phyloP scores from a whole-genome alignment of 305 asterid genomes.

The Andrographis paniculata region DNA sequence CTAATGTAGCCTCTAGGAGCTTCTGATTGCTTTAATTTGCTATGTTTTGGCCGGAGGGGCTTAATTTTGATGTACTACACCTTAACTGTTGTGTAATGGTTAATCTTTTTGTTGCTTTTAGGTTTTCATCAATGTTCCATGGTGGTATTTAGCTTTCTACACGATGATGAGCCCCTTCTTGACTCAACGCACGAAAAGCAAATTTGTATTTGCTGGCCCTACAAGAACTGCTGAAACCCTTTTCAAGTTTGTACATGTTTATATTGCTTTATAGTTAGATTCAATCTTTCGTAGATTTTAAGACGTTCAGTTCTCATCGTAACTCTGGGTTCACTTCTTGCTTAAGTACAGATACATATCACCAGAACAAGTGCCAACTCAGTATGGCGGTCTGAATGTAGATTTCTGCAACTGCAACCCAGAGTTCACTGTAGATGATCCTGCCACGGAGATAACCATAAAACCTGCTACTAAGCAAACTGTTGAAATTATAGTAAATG shows the following conservation, averaged over 20 bases:
- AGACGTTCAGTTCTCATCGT: slow-evolving; percentile 1
- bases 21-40: no score
- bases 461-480: slow-evolving; percentile 62
- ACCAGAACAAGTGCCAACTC: slow-evolving; percentile 60
- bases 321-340: slow-evolving; percentile 4
- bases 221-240: slow-evolving; percentile 52
- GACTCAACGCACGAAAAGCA: slow-evolving; percentile 65
- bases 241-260: slow-evolving; percentile 42
- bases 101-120: slow-evolving; percentile 14
- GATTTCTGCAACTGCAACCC: slow-evolving; percentile 65
- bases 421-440: slow-evolving; percentile 42
- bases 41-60: background rate
- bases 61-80: background rate
- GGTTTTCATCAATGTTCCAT: slow-evolving; percentile 72
- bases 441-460: slow-evolving; percentile 40
- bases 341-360: slow-evolving; percentile 35
- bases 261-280: background rate
- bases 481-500: slow-evolving; percentile 52
- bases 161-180: slow-evolving; percentile 62
- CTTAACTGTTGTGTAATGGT: background rate
- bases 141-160: slow-evolving; percentile 71
- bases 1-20: background rate
- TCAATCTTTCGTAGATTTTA: background rate
- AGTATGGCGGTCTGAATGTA: slow-evolving; percentile 57
- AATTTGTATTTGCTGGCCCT: slow-evolving; percentile 58